A percentile compares a stretch with the other conserved stretches of the same genome.
These are phyloP conservation scores for Aegilops speltoides DNA, from an alignment of 176 grass and related monocot species.

Conservation along the genomic window DNA sequence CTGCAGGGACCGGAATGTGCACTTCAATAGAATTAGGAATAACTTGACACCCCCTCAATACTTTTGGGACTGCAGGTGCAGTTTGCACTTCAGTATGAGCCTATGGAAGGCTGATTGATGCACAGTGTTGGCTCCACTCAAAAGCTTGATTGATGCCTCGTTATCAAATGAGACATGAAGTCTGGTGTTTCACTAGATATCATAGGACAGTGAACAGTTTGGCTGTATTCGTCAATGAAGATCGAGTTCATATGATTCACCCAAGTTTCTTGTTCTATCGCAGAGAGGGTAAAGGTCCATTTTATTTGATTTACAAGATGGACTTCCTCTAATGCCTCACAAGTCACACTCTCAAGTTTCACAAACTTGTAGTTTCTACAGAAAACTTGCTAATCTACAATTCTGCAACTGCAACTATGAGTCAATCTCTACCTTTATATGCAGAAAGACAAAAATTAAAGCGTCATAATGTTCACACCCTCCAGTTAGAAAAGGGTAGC, in stretches of 20 bases:
- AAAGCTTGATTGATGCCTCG: conserved; percentile 16
- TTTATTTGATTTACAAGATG: conserved; percentile 21
- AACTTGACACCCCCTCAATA: not conserved
- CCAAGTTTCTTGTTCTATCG: not conserved
- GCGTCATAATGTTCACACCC: not conserved
- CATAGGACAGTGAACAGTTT: not conserved
- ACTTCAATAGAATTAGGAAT: not conserved
- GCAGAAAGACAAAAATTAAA: not conserved
- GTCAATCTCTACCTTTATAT: not conserved
- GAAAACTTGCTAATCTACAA: not conserved
- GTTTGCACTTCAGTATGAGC: not conserved
- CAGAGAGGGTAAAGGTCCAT: not conserved
- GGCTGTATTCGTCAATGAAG: not conserved
- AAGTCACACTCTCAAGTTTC: not conserved
- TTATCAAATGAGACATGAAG: conserved; percentile 20
- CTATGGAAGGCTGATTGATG: not conserved
- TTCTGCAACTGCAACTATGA: not conserved
- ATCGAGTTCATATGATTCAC: conserved; percentile 1
- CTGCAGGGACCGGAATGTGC: not conserved
- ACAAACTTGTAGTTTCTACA: not conserved
- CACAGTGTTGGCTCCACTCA: not conserved
- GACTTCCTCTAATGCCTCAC: not conserved
- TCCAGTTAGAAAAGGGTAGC: not conserved
- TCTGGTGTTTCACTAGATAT: conserved; percentile 30
- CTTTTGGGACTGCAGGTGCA: not conserved